Conservation (phyloP, 768 basidiomycete species). For the Tulasnella sp. region DNA sequence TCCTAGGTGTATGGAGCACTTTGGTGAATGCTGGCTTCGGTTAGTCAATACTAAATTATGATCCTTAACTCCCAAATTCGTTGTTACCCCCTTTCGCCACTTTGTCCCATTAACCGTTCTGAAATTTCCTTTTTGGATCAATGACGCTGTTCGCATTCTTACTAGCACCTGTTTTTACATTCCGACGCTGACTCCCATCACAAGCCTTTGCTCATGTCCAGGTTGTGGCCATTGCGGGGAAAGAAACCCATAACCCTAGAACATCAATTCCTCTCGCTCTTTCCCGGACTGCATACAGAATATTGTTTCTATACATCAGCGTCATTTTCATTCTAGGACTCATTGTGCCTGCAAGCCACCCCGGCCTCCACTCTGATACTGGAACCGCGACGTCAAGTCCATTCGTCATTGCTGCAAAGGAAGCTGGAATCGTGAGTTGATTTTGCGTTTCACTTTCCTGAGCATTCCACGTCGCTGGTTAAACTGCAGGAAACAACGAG, state of each 20-base stretch:
- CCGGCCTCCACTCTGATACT: slow-evolving; percentile 20
- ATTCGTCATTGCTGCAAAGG: slow-evolving; percentile 26
- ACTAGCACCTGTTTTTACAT: neutral
- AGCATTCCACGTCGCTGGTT: too few relatives aligned
- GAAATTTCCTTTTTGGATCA: neutral
- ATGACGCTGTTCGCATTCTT: neutral
- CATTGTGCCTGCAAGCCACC: slow-evolving; percentile 22
- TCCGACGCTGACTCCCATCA: neutral
- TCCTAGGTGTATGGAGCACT: slow-evolving; percentile 17
- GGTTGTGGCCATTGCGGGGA: slow-evolving; percentile 16
- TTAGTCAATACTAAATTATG: neutral
- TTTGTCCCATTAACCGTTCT: neutral
- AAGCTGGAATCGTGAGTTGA: slow-evolving; percentile 22
- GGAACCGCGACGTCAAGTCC: slow-evolving; percentile 26
- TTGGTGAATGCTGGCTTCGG: slow-evolving; percentile 19
- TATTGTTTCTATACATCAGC: slow-evolving; percentile 16
- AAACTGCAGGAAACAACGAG: neutral
- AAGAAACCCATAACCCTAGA: slow-evolving; percentile 17
- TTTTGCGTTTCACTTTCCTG: too few relatives aligned
- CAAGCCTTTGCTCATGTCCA: slow-evolving; percentile 18
- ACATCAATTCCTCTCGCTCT: slow-evolving; percentile 16
- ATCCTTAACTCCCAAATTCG: neutral
- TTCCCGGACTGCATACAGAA: slow-evolving; percentile 13
- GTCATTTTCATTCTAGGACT: slow-evolving; percentile 17
- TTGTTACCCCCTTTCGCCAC: neutral